These are phyloP conservation scores for Plantago major DNA, from an alignment of 257 asterid species.

Conservation along the genomic window DNA sequence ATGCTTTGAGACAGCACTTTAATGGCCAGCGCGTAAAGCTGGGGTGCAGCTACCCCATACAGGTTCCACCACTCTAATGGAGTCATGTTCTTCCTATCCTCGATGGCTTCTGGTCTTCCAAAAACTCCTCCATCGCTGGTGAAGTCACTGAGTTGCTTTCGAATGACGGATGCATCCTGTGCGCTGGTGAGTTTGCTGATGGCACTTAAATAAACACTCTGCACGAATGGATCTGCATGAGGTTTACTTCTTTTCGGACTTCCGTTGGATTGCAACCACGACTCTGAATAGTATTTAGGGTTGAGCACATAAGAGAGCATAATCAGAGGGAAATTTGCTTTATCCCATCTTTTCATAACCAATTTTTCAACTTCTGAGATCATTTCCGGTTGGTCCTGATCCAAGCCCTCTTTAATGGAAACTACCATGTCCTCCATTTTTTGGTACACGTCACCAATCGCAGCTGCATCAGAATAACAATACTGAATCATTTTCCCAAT, in stretches of 20 bases:
- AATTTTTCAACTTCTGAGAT: slow-evolving; percentile 6
- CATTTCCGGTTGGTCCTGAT: neutral
- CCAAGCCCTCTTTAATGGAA: neutral
- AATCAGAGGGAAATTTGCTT: neutral
- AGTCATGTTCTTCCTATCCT: slow-evolving; percentile 14
- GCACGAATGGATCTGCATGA: slow-evolving; percentile 10
- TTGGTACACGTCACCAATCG: slow-evolving; percentile 10
- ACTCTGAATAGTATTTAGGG: slow-evolving; percentile 4
- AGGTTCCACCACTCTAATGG: slow-evolving; percentile 10
- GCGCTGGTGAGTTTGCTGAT: neutral
- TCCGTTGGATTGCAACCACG: neutral
- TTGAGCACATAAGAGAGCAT: slow-evolving; percentile 9
- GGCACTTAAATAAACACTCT: slow-evolving; percentile 5
- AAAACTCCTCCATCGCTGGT: slow-evolving; percentile 8
- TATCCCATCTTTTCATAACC: slow-evolving; percentile 8
- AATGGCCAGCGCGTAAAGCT: neutral
- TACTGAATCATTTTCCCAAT: slow-evolving; percentile 10
- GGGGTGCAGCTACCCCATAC: slow-evolving; percentile 12
- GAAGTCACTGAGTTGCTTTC: slow-evolving; percentile 12
- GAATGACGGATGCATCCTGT: neutral
- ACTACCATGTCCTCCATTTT: slow-evolving; percentile 7
- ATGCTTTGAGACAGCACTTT: slow-evolving; percentile 11
- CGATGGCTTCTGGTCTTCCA: neutral
- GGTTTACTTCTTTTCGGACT: slow-evolving; percentile 6
- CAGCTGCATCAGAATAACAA: slow-evolving; percentile 12